Evolutionary conservation across 2,329 filamentous ascomycete genomes (phyloP).

Genomic region (Amesomyces nigricolor): DNA sequence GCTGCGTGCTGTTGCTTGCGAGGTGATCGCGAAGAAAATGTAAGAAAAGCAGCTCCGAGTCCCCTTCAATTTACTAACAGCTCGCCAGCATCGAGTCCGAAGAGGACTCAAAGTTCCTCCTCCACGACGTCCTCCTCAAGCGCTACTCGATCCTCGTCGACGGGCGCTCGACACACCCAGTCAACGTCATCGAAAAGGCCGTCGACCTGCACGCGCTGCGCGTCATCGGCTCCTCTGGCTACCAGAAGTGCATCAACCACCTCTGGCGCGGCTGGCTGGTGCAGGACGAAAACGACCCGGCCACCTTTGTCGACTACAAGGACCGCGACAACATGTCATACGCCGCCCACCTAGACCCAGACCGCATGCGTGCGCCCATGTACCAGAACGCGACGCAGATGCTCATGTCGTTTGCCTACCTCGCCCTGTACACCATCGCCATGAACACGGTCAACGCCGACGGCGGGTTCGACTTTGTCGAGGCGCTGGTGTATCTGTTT

Average conservation of each 20-base stretch:
- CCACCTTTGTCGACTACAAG: constrained; percentile 83
- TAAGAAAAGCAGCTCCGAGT: constrained; percentile 28
- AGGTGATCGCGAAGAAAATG: constrained; percentile 82
- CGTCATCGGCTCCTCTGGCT: constrained; percentile 87
- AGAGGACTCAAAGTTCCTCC: constrained; percentile 69
- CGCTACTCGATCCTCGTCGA: constrained; percentile 78
- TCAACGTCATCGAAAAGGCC: constrained; percentile 88
- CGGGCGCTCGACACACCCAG: constrained; percentile 63
- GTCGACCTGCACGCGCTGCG: constrained; percentile 86
- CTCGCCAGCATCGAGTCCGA: constrained; percentile 70
- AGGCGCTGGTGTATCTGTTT: constrained; percentile 82
- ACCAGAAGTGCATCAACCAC: constrained; percentile 90
- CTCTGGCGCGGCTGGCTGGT: constrained; percentile 95
- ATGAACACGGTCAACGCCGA: constrained; percentile 89
- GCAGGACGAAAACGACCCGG: constrained; percentile 88
- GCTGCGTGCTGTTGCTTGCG: constrained; percentile 74
- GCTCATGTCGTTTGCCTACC: constrained; percentile 73
- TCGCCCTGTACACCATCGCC: constrained; percentile 79
- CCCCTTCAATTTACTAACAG: not conserved
- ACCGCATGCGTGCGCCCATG: constrained; percentile 84
- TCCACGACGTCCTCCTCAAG: constrained; percentile 77
- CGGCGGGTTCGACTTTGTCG: constrained; percentile 78
- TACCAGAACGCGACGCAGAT: constrained; percentile 93
- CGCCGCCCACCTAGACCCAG: constrained; percentile 80
- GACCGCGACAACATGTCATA: constrained; percentile 74